These are phyloP conservation scores for Gastrolobium bilobum DNA, from an alignment of 306 rosid genomes.

Conservation along the genomic window DNA sequence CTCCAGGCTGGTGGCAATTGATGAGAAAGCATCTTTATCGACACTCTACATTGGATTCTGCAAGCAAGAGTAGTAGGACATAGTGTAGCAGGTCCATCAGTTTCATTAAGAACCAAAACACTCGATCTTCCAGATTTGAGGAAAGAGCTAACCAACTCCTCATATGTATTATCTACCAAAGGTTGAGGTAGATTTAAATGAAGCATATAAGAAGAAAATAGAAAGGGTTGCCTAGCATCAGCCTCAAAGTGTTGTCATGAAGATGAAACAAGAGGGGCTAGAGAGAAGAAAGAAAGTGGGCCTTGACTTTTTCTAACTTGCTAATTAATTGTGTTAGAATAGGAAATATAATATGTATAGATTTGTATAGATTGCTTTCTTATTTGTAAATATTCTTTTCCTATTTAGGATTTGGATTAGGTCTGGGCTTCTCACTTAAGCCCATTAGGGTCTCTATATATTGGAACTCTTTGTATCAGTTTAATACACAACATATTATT, in stretches of 20 bases:
- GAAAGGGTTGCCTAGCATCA: conserved; percentile 2
- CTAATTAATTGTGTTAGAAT: background rate
- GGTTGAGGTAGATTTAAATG: conserved; percentile 2
- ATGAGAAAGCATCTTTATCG: background rate
- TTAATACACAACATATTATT: no score
- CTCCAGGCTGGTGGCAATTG: background rate
- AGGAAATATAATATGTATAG: no score
- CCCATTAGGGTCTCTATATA: no score
- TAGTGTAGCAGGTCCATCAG: conserved; percentile 15
- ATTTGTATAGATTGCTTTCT: no score
- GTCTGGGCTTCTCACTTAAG: no score
- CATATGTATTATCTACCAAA: background rate
- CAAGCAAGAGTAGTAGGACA: background rate
- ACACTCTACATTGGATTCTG: background rate
- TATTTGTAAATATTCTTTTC: no score
- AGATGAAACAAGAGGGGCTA: conserved; percentile 17
- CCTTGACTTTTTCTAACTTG: conserved; percentile 24
- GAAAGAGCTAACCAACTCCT: conserved; percentile 4
- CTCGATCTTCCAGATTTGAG: background rate
- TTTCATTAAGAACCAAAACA: background rate
- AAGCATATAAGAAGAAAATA: background rate
- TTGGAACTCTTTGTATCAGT: no score
- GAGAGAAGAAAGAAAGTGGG: conserved; percentile 10
- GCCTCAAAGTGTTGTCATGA: conserved; percentile 28
- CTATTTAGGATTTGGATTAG: no score